These are phyloP conservation scores for Fomitopsis schrenkii DNA, from an alignment of 1,284 basidiomycete genomes.

Conservation along the genomic window DNA sequence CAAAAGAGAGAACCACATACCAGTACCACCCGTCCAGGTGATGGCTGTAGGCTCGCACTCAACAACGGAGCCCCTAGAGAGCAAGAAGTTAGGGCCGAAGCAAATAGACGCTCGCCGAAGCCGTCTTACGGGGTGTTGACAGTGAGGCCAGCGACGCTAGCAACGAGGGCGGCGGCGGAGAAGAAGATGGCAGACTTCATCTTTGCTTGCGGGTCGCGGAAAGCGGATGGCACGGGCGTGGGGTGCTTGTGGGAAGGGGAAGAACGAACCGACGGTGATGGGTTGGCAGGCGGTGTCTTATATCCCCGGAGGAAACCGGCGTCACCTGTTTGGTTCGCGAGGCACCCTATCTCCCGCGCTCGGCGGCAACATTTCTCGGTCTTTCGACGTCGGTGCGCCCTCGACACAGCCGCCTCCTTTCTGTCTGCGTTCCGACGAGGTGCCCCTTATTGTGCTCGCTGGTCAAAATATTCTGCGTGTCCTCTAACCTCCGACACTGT, in stretches of 20 bases:
- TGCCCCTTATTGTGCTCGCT: too few relatives aligned
- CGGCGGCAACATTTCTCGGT: neutral
- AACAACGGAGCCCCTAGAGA: slow-evolving; percentile 16
- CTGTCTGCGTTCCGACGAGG: too few relatives aligned
- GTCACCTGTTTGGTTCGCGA: slow-evolving; percentile 17
- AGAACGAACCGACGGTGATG: slow-evolving; percentile 14
- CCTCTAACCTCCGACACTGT: too few relatives aligned
- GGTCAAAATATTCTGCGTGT: too few relatives aligned
- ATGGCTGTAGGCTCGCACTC: slow-evolving; percentile 25
- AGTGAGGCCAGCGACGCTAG: slow-evolving; percentile 15
- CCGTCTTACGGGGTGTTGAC: slow-evolving; percentile 29
- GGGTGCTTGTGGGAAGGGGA: slow-evolving; percentile 18
- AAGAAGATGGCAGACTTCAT: slow-evolving; percentile 24
- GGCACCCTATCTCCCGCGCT: slow-evolving; percentile 3
- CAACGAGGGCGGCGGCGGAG: slow-evolving; percentile 19
- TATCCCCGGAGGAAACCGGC: slow-evolving; percentile 18
- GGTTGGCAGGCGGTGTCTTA: slow-evolving; percentile 9
- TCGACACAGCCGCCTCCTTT: neutral
- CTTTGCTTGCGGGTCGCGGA: slow-evolving; percentile 6
- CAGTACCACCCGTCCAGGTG: slow-evolving; percentile 21
- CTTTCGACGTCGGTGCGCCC: slow-evolving; percentile 8
- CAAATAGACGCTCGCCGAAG: neutral
- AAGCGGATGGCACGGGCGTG: slow-evolving; percentile 4
- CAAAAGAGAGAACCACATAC: slow-evolving; percentile 13
- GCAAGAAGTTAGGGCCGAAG: neutral